Conservation (phyloP, 345 rosid species). For the Zanthoxylum bungeanum region DNA sequence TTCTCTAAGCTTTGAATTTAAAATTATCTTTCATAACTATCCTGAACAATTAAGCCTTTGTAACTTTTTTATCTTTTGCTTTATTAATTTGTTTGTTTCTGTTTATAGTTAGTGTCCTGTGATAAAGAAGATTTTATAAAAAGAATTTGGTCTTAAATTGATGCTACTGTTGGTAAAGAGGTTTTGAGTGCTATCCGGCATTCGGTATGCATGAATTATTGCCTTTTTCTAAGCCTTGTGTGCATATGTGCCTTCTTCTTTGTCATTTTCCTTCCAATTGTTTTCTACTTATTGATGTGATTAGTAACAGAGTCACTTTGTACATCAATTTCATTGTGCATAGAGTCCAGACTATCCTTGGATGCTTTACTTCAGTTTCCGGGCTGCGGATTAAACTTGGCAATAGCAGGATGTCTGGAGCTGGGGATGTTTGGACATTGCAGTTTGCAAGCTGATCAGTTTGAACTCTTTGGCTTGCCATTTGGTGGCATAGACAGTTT, state of each 20-base stretch:
- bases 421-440: conserved; percentile 29
- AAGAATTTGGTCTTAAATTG: not conserved
- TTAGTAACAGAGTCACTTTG: conserved; percentile 2
- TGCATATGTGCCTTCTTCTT: not conserved
- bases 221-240: not conserved
- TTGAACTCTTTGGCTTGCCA: conserved; percentile 17
- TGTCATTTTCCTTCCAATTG: not conserved
- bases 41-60: not conserved
- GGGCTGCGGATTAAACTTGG: conserved; percentile 37
- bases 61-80: not conserved
- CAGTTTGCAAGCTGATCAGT: conserved; percentile 24
- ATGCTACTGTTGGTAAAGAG: not conserved
- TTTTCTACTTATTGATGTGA: not conserved
- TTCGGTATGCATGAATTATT: not conserved
- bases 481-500: conserved; percentile 8
- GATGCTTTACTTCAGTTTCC: conserved; percentile 41
- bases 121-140: not conserved
- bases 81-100: not conserved
- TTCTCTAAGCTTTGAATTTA: conserved; percentile 23
- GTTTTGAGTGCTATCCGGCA: not conserved
- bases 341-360: conserved; percentile 32
- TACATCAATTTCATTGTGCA: conserved; percentile 4
- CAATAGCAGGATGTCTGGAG: conserved; percentile 32
- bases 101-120: not conserved
- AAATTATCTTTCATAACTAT: not conserved